Percentiles rank a stretch among this genome's conserved stretches.
Conservation (phyloP, 345 rosid genomes). For the Sapria himalayana region DNA sequence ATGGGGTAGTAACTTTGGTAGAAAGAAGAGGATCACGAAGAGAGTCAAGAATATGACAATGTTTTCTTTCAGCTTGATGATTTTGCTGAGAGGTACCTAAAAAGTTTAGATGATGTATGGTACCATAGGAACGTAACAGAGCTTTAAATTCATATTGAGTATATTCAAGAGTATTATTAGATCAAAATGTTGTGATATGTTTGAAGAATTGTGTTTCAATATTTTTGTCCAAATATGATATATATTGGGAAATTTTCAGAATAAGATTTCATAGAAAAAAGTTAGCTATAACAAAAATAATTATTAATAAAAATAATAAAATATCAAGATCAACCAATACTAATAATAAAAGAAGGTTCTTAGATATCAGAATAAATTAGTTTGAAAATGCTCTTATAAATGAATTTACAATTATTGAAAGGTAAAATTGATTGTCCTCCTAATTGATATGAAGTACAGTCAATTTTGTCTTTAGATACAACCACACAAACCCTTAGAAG, state of each 20-base stretch:
- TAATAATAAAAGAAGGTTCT: too few species aligned
- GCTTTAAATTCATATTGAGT: neutral
- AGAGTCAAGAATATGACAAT: neutral
- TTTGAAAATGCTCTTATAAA: too few species aligned
- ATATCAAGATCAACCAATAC: too few species aligned
- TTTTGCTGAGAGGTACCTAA: conserved; percentile 6
- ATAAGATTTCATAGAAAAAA: neutral
- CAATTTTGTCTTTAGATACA: too few species aligned
- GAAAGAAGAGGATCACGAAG: neutral
- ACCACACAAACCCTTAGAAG: too few species aligned
- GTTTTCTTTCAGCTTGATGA: conserved; percentile 1
- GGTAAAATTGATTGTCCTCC: too few species aligned
- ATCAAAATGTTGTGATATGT: neutral
- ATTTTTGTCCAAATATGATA: neutral
- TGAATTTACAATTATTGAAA: too few species aligned
- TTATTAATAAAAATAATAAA: neutral
- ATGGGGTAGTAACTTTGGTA: neutral
- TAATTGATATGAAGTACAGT: too few species aligned
- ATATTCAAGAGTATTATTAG: neutral
- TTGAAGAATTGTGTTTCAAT: conserved; percentile 1
- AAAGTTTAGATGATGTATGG: neutral
- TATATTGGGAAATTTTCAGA: neutral
- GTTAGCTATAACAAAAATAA: neutral
- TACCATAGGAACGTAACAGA: neutral
- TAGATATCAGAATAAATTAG: too few species aligned